Evolutionary conservation across 345 rosid genomes (phyloP).

Genomic region (Punica granatum): DNA sequence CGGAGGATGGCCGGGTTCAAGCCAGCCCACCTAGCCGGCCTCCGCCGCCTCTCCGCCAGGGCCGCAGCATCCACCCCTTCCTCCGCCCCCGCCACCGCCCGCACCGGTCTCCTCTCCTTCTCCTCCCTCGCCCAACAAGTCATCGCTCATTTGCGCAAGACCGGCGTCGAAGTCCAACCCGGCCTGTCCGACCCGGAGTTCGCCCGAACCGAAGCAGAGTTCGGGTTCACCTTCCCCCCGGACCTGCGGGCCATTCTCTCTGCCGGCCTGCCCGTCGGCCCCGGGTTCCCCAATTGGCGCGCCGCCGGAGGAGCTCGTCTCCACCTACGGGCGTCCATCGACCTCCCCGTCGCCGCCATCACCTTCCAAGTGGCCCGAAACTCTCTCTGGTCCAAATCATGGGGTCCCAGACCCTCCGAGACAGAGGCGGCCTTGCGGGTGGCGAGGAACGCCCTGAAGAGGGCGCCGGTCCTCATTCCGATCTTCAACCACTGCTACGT

Average conservation of each 20-base stretch:
- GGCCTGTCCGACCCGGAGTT: slow-evolving; percentile 84
- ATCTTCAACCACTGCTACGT: slow-evolving; percentile 87
- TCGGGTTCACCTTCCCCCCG: slow-evolving; percentile 87
- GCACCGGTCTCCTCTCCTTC: slow-evolving; percentile 67
- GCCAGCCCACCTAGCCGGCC: slow-evolving; percentile 84
- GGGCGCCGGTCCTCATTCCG: slow-evolving; percentile 86
- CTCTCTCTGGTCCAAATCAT: slow-evolving; percentile 79
- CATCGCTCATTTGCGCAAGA: slow-evolving; percentile 52
- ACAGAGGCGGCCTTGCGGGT: slow-evolving; percentile 80
- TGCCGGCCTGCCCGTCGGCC: slow-evolving; percentile 79
- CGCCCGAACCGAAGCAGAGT: slow-evolving; percentile 83
- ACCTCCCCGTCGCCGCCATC: slow-evolving; percentile 87
- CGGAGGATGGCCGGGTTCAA: slow-evolving; percentile 85
- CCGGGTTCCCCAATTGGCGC: slow-evolving; percentile 97
- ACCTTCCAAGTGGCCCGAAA: slow-evolving; percentile 83
- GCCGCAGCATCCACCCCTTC: slow-evolving; percentile 71
- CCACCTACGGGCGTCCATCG: slow-evolving; percentile 72
- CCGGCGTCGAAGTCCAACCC: slow-evolving; percentile 68
- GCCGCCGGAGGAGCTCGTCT: slow-evolving; percentile 53
- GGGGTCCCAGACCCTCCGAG: slow-evolving; percentile 82
- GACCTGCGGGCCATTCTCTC: slow-evolving; percentile 83
- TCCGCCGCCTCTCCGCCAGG: slow-evolving; percentile 90
- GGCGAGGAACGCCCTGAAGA: slow-evolving; percentile 76
- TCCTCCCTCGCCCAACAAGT: slow-evolving; percentile 71
- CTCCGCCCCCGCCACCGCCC: slow-evolving; percentile 32